These are phyloP conservation scores for Microcyclospora pomicola DNA, from an alignment of 2,329 filamentous ascomycete species.

Conservation along the genomic window DNA sequence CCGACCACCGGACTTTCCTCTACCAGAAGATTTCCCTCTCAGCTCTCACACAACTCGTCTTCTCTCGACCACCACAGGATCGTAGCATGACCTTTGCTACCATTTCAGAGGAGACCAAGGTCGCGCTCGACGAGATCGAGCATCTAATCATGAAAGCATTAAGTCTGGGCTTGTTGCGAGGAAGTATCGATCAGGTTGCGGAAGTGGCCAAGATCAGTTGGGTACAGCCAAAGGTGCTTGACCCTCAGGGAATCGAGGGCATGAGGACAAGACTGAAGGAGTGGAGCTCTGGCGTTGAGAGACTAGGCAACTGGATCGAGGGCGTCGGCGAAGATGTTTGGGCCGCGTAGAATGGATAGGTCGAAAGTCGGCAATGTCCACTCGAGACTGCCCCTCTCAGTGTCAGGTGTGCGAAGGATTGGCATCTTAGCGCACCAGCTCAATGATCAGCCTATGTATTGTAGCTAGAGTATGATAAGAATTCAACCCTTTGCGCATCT, in stretches of 20 bases:
- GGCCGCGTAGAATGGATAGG: conserved; percentile 47
- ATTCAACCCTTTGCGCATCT: too few relatives aligned
- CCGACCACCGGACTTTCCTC: conserved; percentile 67
- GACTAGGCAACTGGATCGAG: conserved; percentile 95
- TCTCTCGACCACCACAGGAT: conserved; percentile 89
- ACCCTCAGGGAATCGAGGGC: conserved; percentile 85
- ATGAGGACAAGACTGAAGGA: conserved; percentile 82
- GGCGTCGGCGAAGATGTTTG: conserved; percentile 86
- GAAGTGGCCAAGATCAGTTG: conserved; percentile 91
- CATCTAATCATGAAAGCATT: conserved; percentile 99
- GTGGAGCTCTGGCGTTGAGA: conserved; percentile 93
- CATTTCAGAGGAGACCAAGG: conserved; percentile 85
- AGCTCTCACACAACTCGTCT: conserved; percentile 88
- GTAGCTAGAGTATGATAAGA: too few relatives aligned
- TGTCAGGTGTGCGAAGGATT: too few relatives aligned
- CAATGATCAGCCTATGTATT: too few relatives aligned
- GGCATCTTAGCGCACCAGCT: too few relatives aligned
- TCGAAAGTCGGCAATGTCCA: not conserved
- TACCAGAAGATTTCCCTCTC: conserved; percentile 98
- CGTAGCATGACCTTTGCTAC: conserved; percentile 83
- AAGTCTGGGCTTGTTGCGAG: conserved; percentile 75
- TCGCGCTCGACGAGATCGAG: conserved; percentile 82
- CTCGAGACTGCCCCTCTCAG: not conserved
- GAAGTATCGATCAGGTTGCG: conserved; percentile 92
- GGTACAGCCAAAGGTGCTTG: conserved; percentile 97